Evolutionary conservation across 2,329 filamentous ascomycete genomes (phyloP).

Genomic region (Colletotrichum tropicale): DNA sequence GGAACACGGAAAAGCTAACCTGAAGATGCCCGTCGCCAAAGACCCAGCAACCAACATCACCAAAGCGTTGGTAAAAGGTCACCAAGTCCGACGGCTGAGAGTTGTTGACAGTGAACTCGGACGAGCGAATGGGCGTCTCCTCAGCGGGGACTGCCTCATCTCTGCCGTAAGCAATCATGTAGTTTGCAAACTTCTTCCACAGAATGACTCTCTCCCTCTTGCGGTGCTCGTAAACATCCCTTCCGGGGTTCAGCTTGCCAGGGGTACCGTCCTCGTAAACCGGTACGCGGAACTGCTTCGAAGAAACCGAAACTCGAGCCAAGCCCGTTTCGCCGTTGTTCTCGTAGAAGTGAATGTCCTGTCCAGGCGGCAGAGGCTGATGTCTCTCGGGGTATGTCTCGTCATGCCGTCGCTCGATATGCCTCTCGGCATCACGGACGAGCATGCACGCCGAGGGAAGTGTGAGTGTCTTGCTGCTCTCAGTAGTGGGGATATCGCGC

Average conservation of each 20-base stretch:
- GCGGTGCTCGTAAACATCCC: conserved; percentile 67
- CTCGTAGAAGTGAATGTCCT: conserved; percentile 75
- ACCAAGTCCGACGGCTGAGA: conserved; percentile 63
- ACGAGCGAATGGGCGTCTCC: conserved; percentile 46
- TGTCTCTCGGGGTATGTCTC: conserved; percentile 58
- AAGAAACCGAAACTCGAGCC: conserved; percentile 65
- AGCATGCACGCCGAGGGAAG: conserved; percentile 75
- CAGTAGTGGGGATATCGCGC: conserved; percentile 57
- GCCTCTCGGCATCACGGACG: conserved; percentile 72
- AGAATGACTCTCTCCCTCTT: conserved; percentile 70
- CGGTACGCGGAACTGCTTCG: conserved; percentile 63
- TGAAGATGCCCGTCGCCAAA: conserved; percentile 82
- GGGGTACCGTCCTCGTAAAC: conserved; percentile 62
- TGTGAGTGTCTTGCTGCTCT: conserved; percentile 53
- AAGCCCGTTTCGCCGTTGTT: conserved; percentile 71
- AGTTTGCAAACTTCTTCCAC: conserved; percentile 78
- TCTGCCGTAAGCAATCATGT: conserved; percentile 75
- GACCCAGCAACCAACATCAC: conserved; percentile 81
- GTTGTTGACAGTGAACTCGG: conserved; percentile 8
- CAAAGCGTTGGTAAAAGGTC: conserved; percentile 81
- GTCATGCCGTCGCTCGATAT: conserved; percentile 68
- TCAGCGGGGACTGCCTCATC: conserved; percentile 65
- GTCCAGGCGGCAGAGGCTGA: conserved; percentile 68
- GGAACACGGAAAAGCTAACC: conserved; percentile 43
- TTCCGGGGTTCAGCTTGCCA: conserved; percentile 66